These are phyloP conservation scores for Chaetomium tenue DNA, from an alignment of 495 filamentous ascomycete genomes.

Conservation along the genomic window DNA sequence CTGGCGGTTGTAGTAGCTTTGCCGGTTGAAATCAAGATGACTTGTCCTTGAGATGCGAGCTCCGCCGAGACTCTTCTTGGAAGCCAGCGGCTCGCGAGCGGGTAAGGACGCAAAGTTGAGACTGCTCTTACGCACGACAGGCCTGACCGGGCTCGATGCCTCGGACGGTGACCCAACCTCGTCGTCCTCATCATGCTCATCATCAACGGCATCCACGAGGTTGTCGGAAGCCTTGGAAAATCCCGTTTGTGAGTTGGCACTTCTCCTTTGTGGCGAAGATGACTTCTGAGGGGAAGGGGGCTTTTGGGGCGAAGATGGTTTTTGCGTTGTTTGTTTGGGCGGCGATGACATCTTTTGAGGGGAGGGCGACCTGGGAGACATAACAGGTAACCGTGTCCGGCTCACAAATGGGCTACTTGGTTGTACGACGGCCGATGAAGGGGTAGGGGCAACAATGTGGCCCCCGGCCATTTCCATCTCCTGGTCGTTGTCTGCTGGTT, in stretches of 20 bases:
- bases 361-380: conserved; percentile 29
- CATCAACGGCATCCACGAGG: conserved; percentile 11
- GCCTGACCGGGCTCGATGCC: conserved; percentile 49
- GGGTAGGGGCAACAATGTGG: conserved; percentile 8
- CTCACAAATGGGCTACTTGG: conserved; percentile 25
- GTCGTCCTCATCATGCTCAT: conserved; percentile 49
- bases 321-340: conserved; percentile 16
- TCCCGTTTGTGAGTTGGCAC: conserved; percentile 10
- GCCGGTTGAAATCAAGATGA: conserved; percentile 68
- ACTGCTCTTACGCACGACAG: conserved; percentile 81
- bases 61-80: conserved; percentile 74
- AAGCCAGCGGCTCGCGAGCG: conserved; percentile 79
- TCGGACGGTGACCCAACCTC: conserved; percentile 52
- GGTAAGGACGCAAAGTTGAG: conserved; percentile 89
- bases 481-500: conserved; percentile 64
- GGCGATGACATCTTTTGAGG: conserved; percentile 31
- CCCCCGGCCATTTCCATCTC: conserved; percentile 29
- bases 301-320: conserved; percentile 19
- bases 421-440: conserved; percentile 20
- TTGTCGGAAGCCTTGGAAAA: conserved; percentile 28
- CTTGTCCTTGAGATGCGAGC: conserved; percentile 68
- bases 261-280: conserved; percentile 22
- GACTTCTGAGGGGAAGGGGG: conserved; percentile 28
- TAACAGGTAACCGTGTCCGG: conserved; percentile 25
- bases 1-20: conserved; percentile 62